These are phyloP conservation scores for Solanum pimpinellifolium DNA, from an alignment of 257 asterid genomes.

Conservation along the genomic window DNA sequence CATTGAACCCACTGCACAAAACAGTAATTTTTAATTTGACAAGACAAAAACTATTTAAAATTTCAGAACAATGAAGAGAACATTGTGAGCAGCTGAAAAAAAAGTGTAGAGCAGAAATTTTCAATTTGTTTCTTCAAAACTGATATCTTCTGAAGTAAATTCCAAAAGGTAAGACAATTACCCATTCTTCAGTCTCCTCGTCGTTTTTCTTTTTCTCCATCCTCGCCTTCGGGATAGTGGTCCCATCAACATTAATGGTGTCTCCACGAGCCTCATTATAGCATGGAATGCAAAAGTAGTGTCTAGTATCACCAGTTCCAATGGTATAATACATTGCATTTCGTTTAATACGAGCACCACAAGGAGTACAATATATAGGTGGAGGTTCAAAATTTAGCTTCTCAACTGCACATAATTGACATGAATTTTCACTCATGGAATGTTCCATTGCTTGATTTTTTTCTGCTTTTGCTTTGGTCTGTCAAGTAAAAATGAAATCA, in stretches of 20 bases:
- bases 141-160: not conserved
- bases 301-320: constrained; percentile 95
- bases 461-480: constrained; percentile 95
- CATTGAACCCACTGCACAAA: constrained; percentile 98
- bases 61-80: not conserved
- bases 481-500: constrained; percentile 9
- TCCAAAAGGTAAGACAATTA: constrained; percentile 7
- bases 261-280: constrained; percentile 88
- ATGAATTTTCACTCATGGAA: constrained; percentile 84
- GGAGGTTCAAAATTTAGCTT: constrained; percentile 95
- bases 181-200: constrained; percentile 98
- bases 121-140: not conserved
- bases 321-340: constrained; percentile 83
- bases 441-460: constrained; percentile 92
- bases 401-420: constrained; percentile 99
- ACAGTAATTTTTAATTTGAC: constrained; percentile 1
- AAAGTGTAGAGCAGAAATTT: not conserved
- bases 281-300: constrained; percentile 83
- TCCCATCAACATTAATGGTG: constrained; percentile 62
- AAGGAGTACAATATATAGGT: constrained; percentile 86
- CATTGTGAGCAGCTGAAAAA: not conserved
- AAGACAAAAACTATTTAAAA: not conserved
- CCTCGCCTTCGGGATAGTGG: constrained; percentile 61
- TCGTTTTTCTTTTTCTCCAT: constrained; percentile 86
- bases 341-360: constrained; percentile 93